Conservation (phyloP, 768 basidiomycete genomes). For the Tephrocybe sp. region DNA sequence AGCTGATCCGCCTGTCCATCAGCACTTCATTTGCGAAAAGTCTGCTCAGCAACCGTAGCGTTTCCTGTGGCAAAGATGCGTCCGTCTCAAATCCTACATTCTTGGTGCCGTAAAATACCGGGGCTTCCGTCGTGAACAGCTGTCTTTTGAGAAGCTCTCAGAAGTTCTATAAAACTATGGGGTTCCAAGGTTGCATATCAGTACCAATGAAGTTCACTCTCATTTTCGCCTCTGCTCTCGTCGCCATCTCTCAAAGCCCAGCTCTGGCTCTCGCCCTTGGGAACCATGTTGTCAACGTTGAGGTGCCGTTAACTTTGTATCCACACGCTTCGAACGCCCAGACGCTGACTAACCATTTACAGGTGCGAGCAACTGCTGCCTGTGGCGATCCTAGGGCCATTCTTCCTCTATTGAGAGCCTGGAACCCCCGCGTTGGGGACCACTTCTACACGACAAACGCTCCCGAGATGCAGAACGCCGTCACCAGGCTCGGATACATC, state of each 20-base stretch:
- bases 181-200: too few species aligned
- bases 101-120: too few species aligned
- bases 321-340: background rate
- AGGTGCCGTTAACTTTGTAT: background rate
- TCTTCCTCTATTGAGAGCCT: slow-evolving; percentile 11
- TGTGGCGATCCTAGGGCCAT: slow-evolving; percentile 13
- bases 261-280: background rate
- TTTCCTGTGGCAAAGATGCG: too few species aligned
- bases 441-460: slow-evolving; percentile 17
- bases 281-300: background rate
- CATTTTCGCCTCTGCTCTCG: slow-evolving; percentile 1
- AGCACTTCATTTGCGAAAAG: too few species aligned
- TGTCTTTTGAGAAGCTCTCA: too few species aligned
- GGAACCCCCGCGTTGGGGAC: background rate
- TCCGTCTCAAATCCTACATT: too few species aligned
- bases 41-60: too few species aligned
- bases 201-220: slow-evolving; percentile 1
- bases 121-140: too few species aligned
- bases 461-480: slow-evolving; percentile 12
- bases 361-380: background rate
- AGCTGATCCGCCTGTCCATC: too few species aligned
- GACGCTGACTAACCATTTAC: background rate
- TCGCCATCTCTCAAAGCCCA: background rate
- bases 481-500: slow-evolving; percentile 10
- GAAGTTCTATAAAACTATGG: too few species aligned